phyloP scores from a whole-genome alignment of 1,139 yeast genomes.

The Pneumocystis wakefieldiae region DNA sequence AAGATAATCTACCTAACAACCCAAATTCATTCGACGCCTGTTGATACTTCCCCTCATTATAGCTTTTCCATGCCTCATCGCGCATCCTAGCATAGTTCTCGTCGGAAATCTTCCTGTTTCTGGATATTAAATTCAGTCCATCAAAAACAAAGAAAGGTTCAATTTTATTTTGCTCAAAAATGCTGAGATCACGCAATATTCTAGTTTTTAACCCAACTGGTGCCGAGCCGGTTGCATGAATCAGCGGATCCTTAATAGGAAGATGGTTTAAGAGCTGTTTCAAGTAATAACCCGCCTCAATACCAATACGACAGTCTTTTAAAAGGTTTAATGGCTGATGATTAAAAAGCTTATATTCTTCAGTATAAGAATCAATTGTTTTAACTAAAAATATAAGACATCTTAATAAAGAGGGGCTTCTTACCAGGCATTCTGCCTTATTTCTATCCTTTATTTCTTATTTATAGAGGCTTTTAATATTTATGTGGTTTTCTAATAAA shows the following conservation, averaged over 20 bases:
- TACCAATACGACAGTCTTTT: not conserved
- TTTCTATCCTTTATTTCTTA: not conserved
- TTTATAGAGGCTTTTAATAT: not conserved
- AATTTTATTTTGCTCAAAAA: not conserved
- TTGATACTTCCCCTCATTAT: conserved; percentile 23
- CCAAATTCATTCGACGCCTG: conserved; percentile 21
- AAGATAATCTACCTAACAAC: not conserved
- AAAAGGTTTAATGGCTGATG: not conserved
- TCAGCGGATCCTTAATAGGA: not conserved
- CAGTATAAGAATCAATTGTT: not conserved
- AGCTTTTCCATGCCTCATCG: conserved; percentile 26
- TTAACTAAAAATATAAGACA: not conserved
- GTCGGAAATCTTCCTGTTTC: not conserved
- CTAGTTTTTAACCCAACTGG: not conserved
- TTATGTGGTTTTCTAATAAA: not conserved
- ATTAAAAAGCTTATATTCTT: not conserved
- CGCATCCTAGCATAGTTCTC: conserved; percentile 16
- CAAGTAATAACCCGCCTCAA: not conserved
- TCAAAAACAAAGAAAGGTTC: conserved; percentile 1
- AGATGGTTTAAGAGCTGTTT: not conserved
- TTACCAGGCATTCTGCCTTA: not conserved
- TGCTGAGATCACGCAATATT: not conserved
- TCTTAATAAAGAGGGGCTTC: not conserved
- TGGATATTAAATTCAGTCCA: not conserved
- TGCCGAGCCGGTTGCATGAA: not conserved